These are phyloP conservation scores for Ananas comosus DNA, from an alignment of 176 grass and related monocot species.

Conservation along the genomic window DNA sequence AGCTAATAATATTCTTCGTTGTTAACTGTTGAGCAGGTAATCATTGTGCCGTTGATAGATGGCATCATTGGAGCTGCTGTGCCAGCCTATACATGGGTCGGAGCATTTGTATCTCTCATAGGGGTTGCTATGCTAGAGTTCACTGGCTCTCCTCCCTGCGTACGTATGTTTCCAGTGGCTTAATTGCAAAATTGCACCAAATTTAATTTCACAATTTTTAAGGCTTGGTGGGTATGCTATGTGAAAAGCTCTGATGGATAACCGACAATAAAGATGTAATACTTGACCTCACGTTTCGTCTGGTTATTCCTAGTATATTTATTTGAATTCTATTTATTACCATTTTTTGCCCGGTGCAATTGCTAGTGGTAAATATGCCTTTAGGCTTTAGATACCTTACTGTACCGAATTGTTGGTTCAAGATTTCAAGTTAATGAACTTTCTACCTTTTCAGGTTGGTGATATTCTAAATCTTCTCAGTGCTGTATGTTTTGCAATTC, in stretches of 20 bases:
- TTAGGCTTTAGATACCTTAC: too few species aligned
- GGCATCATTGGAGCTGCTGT: conserved; percentile 61
- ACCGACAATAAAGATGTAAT: too few species aligned
- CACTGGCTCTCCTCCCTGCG: conserved; percentile 70
- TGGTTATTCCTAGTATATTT: too few species aligned
- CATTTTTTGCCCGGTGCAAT: too few species aligned
- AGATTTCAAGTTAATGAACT: not conserved
- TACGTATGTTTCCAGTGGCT: conserved; percentile 23
- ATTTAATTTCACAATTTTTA: not conserved
- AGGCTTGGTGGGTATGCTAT: too few species aligned
- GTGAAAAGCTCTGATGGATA: too few species aligned
- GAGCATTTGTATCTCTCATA: conserved; percentile 46
- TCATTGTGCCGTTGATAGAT: conserved; percentile 80
- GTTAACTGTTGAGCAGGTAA: conserved; percentile 39
- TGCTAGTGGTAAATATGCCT: too few species aligned
- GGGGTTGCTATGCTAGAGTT: conserved; percentile 74
- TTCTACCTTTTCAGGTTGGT: conserved; percentile 37
- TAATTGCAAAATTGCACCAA: too few species aligned
- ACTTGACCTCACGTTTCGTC: too few species aligned
- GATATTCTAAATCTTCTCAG: conserved; percentile 76
- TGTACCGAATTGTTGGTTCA: too few species aligned
- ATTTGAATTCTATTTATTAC: too few species aligned
- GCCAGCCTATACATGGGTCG: conserved; percentile 61
- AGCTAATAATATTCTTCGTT: conserved; percentile 2
- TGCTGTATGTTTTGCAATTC: conserved; percentile 77